These are phyloP conservation scores for Lachancea waltii DNA, from an alignment of 805 yeast genomes.

Conservation along the genomic window DNA sequence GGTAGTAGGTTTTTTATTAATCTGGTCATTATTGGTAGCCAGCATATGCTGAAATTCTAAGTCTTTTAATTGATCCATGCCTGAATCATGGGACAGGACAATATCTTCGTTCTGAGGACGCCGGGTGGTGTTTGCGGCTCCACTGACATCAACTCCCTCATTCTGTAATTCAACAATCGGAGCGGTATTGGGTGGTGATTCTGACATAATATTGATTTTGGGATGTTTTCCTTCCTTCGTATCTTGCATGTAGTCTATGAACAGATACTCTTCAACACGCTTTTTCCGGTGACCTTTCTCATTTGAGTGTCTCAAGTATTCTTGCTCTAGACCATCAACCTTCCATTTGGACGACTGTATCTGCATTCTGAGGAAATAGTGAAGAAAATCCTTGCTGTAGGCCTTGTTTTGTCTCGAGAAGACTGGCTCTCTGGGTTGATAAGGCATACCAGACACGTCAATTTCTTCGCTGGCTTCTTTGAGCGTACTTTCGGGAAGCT, in stretches of 20 bases:
- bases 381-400: conserved; percentile 21
- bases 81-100: no score
- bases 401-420: conserved; percentile 28
- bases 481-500: conserved; percentile 29
- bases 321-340: conserved; percentile 21
- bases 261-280: conserved; percentile 13
- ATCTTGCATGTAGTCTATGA: conserved; percentile 23
- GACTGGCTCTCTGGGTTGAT: conserved; percentile 25
- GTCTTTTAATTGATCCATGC: neutral
- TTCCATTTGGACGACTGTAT: conserved; percentile 23
- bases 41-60: conserved; percentile 3
- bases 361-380: conserved; percentile 27
- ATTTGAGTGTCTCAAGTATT: conserved; percentile 10
- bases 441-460: conserved; percentile 20
- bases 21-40: neutral
- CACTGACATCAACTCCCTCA: neutral
- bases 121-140: neutral
- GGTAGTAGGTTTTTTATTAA: neutral
- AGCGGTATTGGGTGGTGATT: conserved; percentile 1
- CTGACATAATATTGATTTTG: conserved; percentile 21
- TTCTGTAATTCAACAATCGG: neutral
- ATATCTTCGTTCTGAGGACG: no score
- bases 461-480: conserved; percentile 15
- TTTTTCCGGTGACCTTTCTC: conserved; percentile 1
- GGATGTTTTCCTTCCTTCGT: conserved; percentile 15